A percentile compares a stretch with the other conserved stretches of the same genome.
These are phyloP conservation scores for Claviceps sp. DNA, from an alignment of 2,329 filamentous ascomycete genomes.

Conservation along the genomic window DNA sequence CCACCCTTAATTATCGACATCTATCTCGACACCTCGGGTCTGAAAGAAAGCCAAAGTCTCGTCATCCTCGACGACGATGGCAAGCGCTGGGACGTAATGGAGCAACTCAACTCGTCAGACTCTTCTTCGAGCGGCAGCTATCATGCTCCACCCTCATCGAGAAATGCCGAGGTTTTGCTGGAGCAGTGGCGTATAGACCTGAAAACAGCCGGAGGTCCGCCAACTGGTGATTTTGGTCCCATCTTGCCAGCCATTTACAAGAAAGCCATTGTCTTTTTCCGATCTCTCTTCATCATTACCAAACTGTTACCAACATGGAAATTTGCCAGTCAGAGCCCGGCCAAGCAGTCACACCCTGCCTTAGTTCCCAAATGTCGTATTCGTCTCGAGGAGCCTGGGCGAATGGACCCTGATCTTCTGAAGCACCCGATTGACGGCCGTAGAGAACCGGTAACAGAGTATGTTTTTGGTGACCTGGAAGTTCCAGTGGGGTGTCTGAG, in stretches of 20 bases:
- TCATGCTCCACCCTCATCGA: constrained; percentile 26
- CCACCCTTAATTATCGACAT: constrained; percentile 81
- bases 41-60: constrained; percentile 75
- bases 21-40: constrained; percentile 65
- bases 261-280: constrained; percentile 88
- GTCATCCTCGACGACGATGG: constrained; percentile 80
- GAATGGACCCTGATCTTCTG: constrained; percentile 52
- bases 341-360: constrained; percentile 53
- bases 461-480: constrained; percentile 71
- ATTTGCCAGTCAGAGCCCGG: constrained; percentile 58
- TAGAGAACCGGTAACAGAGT: constrained; percentile 47
- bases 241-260: constrained; percentile 85
- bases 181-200: constrained; percentile 87
- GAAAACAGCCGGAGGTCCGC: constrained; percentile 36
- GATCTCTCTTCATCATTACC: constrained; percentile 71
- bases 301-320: constrained; percentile 79
- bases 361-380: constrained; percentile 75
- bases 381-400: constrained; percentile 43
- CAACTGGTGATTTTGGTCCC: constrained; percentile 44
- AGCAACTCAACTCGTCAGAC: constrained; percentile 57
- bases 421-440: constrained; percentile 24
- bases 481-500: constrained; percentile 76
- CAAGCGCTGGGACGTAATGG: constrained; percentile 84
- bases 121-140: constrained; percentile 33
- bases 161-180: constrained; percentile 62